A percentile compares a stretch with the other conserved stretches of the same genome.
These are phyloP conservation scores for Fusarium napiforme DNA, from an alignment of 2,329 filamentous ascomycete species.

Conservation along the genomic window DNA sequence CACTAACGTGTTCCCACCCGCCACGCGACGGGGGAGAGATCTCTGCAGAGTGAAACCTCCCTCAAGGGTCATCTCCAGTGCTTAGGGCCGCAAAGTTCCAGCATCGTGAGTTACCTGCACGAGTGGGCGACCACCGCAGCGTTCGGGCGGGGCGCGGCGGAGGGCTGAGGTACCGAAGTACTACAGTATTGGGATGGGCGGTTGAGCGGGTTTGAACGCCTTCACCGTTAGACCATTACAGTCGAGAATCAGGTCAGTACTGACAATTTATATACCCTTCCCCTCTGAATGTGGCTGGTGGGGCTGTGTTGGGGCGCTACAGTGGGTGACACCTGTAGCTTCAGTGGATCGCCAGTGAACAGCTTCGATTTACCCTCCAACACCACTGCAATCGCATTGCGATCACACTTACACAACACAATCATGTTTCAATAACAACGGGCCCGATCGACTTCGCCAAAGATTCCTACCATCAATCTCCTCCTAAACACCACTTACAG, in stretches of 20 bases:
- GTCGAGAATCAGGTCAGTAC: slow-evolving; percentile 48
- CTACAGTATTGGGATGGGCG: slow-evolving; percentile 60
- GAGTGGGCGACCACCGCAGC: slow-evolving; percentile 74
- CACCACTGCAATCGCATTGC: neutral
- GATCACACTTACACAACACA: neutral
- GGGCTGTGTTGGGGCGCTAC: neutral
- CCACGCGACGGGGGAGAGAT: slow-evolving; percentile 76
- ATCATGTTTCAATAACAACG: neutral
- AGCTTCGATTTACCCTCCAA: neutral
- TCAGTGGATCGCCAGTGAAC: neutral
- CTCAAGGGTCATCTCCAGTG: slow-evolving; percentile 76
- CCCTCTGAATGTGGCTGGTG: rapidly evolving
- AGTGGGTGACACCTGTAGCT: neutral
- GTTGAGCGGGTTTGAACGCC: slow-evolving; percentile 63
- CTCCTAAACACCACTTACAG: neutral
- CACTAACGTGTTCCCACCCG: slow-evolving; percentile 74
- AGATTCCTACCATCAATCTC: neutral
- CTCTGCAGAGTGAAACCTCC: slow-evolving; percentile 80
- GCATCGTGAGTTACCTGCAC: slow-evolving; percentile 74
- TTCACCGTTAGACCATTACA: slow-evolving; percentile 74
- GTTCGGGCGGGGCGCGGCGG: slow-evolving; percentile 74
- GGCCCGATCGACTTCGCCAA: neutral
- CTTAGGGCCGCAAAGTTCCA: slow-evolving; percentile 67
- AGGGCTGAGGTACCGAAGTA: slow-evolving; percentile 56
- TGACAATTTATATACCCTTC: slow-evolving; percentile 42